Conservation (phyloP, 2,329 filamentous ascomycete genomes). For the Nothopassalora personata region DNA sequence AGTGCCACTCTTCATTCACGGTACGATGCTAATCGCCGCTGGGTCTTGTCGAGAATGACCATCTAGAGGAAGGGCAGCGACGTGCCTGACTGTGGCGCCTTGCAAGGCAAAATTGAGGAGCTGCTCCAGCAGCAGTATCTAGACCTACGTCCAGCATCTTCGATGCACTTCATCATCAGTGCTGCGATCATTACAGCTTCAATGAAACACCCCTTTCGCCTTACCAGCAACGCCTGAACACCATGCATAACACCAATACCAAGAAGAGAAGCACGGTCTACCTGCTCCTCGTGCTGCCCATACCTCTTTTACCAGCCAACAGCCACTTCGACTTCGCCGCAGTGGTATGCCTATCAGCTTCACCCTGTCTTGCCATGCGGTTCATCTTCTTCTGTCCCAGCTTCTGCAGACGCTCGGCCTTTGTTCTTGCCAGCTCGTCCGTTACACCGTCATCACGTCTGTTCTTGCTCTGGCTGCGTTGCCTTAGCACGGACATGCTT, state of each 20-base stretch:
- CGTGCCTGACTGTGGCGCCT: too few relatives aligned
- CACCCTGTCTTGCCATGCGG: slow-evolving; percentile 92
- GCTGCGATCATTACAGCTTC: not conserved
- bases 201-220: not conserved
- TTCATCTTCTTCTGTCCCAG: slow-evolving; percentile 98
- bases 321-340: slow-evolving; percentile 83
- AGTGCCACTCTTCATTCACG: too few relatives aligned
- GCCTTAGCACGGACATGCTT: slow-evolving; percentile 60
- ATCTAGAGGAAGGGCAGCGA: too few relatives aligned
- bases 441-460: slow-evolving; percentile 72
- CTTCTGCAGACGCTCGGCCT: slow-evolving; percentile 83
- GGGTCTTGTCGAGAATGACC: too few relatives aligned
- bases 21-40: too few relatives aligned
- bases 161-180: not conserved
- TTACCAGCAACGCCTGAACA: slow-evolving; percentile 1
- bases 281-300: slow-evolving; percentile 66
- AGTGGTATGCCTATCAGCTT: slow-evolving; percentile 85
- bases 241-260: not conserved
- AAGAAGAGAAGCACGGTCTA: slow-evolving; percentile 3
- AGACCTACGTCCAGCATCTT: not conserved
- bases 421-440: slow-evolving; percentile 60
- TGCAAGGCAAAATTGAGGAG: not conserved
- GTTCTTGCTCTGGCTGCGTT: slow-evolving; percentile 60
- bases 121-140: not conserved
- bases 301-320: slow-evolving; percentile 86